Conservation (phyloP, 805 yeast genomes). For the Nakazawaea pomicola region DNA sequence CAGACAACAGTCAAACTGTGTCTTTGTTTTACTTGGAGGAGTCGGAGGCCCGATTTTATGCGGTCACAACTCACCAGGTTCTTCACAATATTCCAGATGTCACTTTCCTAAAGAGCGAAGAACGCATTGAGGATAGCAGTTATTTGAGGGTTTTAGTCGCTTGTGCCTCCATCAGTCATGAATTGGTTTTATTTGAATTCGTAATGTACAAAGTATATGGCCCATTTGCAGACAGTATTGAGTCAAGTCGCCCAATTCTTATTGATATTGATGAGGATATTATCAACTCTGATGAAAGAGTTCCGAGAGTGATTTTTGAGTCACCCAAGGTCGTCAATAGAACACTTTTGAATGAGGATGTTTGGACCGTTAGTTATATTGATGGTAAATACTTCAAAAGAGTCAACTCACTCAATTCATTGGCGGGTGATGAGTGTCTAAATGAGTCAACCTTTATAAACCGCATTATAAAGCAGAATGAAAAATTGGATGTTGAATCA, state of each 20-base stretch:
- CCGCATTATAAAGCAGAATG: conserved; percentile 36
- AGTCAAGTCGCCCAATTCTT: not conserved
- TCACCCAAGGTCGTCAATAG: conserved; percentile 28
- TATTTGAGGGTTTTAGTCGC: conserved; percentile 24
- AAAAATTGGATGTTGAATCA: conserved; percentile 30
- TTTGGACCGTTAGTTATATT: conserved; percentile 48
- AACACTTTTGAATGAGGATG: conserved; percentile 37
- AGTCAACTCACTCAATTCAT: conserved; percentile 42
- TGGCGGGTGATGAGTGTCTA: conserved; percentile 40
- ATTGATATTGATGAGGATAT: conserved; percentile 11
- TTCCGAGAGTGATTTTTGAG: conserved; percentile 19
- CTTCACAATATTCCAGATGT: conserved; percentile 56
- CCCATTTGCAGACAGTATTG: conserved; percentile 16
- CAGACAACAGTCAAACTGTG: conserved; percentile 50
- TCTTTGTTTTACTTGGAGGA: conserved; percentile 32
- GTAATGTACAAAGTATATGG: conserved; percentile 23
- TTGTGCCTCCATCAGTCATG: conserved; percentile 39
- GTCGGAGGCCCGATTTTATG: conserved; percentile 16
- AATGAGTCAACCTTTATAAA: conserved; percentile 26
- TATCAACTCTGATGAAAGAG: conserved; percentile 12
- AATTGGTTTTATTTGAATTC: conserved; percentile 35
- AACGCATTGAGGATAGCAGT: conserved; percentile 15
- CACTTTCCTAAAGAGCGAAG: conserved; percentile 27
- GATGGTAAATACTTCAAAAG: conserved; percentile 36
- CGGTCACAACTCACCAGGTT: conserved; percentile 35